A percentile compares a stretch with the other conserved stretches of the same genome.
phyloP scores from a whole-genome alignment of 208 protist species.

The Crithidia mellificae region DNA sequence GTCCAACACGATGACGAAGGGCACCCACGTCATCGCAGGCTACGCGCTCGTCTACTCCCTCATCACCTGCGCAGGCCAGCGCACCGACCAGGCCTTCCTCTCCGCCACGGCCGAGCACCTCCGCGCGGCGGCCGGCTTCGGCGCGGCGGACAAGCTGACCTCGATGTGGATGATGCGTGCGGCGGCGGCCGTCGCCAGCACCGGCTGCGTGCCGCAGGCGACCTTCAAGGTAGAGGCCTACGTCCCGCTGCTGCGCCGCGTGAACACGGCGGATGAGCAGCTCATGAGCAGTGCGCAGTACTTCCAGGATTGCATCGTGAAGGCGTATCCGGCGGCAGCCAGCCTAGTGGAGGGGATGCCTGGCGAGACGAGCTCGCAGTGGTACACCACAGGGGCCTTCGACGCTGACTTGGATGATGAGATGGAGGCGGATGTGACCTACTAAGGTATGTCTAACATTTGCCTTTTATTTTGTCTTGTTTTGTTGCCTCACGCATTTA shows the following conservation, averaged over 20 bases:
- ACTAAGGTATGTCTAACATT: slow-evolving; percentile 47
- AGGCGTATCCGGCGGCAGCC: slow-evolving; percentile 45
- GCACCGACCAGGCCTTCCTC: slow-evolving; percentile 68
- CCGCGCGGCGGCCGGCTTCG: slow-evolving; percentile 53
- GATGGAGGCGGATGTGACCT: slow-evolving; percentile 68
- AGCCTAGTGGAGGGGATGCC: slow-evolving; percentile 41
- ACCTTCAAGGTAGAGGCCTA: slow-evolving; percentile 65
- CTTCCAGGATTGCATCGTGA: slow-evolving; percentile 67
- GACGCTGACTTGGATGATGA: slow-evolving; percentile 91
- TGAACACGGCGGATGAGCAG: slow-evolving; percentile 63
- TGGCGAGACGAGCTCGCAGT: slow-evolving; percentile 66
- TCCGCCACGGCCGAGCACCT: slow-evolving; percentile 61
- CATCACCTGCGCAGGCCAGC: slow-evolving; percentile 50
- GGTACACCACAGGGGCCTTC: slow-evolving; percentile 65
- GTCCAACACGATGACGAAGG: slow-evolving; percentile 55
- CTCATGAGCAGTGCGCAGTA: slow-evolving; percentile 85
- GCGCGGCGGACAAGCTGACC: slow-evolving; percentile 69
- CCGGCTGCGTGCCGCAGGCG: slow-evolving; percentile 40
- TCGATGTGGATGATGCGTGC: slow-evolving; percentile 84
- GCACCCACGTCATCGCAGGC: slow-evolving; percentile 67
- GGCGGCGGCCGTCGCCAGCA: slow-evolving; percentile 71
- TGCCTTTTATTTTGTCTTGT: background rate
- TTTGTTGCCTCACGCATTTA: slow-evolving; percentile 11
- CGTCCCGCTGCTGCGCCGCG: slow-evolving; percentile 64
- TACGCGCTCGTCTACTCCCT: slow-evolving; percentile 80